Conservation (phyloP, 257 asterid species). For the Petrea volubilis region DNA sequence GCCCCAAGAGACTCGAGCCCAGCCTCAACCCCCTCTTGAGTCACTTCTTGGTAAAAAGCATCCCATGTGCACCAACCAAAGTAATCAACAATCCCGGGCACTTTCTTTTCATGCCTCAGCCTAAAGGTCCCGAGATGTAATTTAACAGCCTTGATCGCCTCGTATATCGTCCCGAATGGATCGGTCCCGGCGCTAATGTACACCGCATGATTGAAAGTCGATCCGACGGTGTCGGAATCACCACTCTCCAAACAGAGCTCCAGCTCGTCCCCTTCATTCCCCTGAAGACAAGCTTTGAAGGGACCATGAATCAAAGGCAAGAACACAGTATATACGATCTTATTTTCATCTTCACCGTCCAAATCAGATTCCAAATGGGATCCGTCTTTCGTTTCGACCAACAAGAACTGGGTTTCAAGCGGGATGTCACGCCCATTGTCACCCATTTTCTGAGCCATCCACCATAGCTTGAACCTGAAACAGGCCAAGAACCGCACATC, state of each 20-base stretch:
- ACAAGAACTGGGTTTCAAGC: slow-evolving; percentile 72
- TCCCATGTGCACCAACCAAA: slow-evolving; percentile 99
- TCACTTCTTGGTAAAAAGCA: slow-evolving; percentile 84
- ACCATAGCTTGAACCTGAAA: slow-evolving; percentile 85
- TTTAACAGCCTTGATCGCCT: slow-evolving; percentile 58
- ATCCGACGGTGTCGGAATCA: slow-evolving; percentile 36
- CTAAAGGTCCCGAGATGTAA: slow-evolving; percentile 60
- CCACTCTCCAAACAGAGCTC: slow-evolving; percentile 81
- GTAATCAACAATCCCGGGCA: slow-evolving; percentile 67
- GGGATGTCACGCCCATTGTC: slow-evolving; percentile 74
- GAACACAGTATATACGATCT: slow-evolving; percentile 56
- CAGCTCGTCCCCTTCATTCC: slow-evolving; percentile 54
- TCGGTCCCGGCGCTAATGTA: slow-evolving; percentile 66
- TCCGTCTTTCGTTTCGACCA: slow-evolving; percentile 60
- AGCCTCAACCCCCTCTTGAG: slow-evolving; percentile 76
- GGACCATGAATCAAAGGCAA: slow-evolving; percentile 77
- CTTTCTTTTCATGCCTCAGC: slow-evolving; percentile 65
- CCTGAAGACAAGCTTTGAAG: slow-evolving; percentile 75
- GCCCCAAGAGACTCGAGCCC: slow-evolving; percentile 65
- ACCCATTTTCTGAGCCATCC: slow-evolving; percentile 97
- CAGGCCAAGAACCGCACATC: slow-evolving; percentile 77
- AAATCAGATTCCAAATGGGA: slow-evolving; percentile 51
- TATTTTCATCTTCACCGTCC: slow-evolving; percentile 35
- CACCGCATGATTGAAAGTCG: slow-evolving; percentile 54
- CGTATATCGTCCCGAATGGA: slow-evolving; percentile 59